Conservation (phyloP, 805 yeast genomes). For the Wickerhamiella hasegawae region DNA sequence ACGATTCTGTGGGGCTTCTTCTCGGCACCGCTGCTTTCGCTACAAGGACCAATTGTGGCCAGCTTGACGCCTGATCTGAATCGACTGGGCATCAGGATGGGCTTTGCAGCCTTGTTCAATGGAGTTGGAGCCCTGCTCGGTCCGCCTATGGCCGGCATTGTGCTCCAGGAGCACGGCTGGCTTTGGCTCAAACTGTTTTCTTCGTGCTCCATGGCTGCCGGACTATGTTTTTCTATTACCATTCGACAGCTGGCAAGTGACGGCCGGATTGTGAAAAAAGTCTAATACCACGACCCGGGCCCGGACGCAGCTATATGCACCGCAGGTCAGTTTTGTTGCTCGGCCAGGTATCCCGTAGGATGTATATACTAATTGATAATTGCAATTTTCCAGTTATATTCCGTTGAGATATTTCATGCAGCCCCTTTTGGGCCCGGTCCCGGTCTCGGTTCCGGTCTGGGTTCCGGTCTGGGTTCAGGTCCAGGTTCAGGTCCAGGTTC, state of each 20-base stretch:
- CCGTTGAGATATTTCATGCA: too few relatives aligned
- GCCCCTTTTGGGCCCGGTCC: too few relatives aligned
- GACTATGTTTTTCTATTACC: not conserved
- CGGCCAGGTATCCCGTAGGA: too few relatives aligned
- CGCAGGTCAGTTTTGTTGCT: too few relatives aligned
- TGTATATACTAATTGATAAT: too few relatives aligned
- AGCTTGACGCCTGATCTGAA: constrained; percentile 15
- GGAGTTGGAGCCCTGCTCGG: constrained; percentile 29
- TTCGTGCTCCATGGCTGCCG: not conserved
- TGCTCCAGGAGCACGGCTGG: constrained; percentile 12
- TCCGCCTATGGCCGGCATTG: constrained; percentile 19
- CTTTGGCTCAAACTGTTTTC: constrained; percentile 10
- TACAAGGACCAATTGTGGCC: constrained; percentile 21
- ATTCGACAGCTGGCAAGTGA: not conserved
- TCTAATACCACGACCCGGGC: too few relatives aligned
- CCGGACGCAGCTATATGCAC: too few relatives aligned
- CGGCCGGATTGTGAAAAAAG: not conserved
- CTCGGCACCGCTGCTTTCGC: constrained; percentile 20
- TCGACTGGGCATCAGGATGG: constrained; percentile 32
- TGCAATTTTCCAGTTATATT: too few relatives aligned
- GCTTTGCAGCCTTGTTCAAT: constrained; percentile 39
- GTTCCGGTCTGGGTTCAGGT: too few relatives aligned
- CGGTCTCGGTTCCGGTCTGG: too few relatives aligned
- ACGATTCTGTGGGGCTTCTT: constrained; percentile 23
- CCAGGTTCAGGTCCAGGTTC: too few relatives aligned